These are phyloP conservation scores for Globisporangium nagaii DNA, from an alignment of 352 stramenopile genomes.

Conservation along the genomic window DNA sequence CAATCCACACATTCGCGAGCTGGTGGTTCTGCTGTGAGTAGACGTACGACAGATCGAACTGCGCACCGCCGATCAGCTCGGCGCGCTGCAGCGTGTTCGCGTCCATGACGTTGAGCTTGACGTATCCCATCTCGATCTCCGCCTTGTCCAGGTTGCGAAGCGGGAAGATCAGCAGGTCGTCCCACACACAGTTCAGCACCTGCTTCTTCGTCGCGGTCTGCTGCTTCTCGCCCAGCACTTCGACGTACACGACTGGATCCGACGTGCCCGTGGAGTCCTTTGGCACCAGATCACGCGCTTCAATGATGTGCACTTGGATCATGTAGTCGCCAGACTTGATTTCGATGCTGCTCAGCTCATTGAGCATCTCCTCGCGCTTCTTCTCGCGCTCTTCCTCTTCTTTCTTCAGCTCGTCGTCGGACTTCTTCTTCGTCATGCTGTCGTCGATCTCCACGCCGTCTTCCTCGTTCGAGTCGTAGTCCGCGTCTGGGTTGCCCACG, in stretches of 20 bases:
- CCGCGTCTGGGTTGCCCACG: slow-evolving; percentile 57
- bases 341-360: slow-evolving; percentile 70
- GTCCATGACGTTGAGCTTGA: slow-evolving; percentile 83
- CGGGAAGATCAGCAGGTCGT: slow-evolving; percentile 76
- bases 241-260: slow-evolving; percentile 89
- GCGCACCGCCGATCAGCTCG: slow-evolving; percentile 83
- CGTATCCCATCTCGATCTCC: slow-evolving; percentile 78
- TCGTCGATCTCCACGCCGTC: slow-evolving; percentile 57
- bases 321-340: slow-evolving; percentile 88
- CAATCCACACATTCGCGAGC: slow-evolving; percentile 88
- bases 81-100: slow-evolving; percentile 82
- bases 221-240: slow-evolving; percentile 82
- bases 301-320: slow-evolving; percentile 88
- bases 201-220: slow-evolving; percentile 83
- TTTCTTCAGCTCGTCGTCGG: slow-evolving; percentile 63
- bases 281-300: slow-evolving; percentile 81
- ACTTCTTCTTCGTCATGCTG: slow-evolving; percentile 46
- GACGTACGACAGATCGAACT: slow-evolving; percentile 86
- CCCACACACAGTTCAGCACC: slow-evolving; percentile 84
- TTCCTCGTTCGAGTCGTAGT: slow-evolving; percentile 67
- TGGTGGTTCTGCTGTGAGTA: slow-evolving; percentile 87
- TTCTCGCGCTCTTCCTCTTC: slow-evolving; percentile 66
- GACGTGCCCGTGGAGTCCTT: slow-evolving; percentile 87
- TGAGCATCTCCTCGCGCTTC: slow-evolving; percentile 71
- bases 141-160: slow-evolving; percentile 73